Conservation (phyloP, 192 early-diverging fungal genomes). For the Backusella liffmaniae region DNA sequence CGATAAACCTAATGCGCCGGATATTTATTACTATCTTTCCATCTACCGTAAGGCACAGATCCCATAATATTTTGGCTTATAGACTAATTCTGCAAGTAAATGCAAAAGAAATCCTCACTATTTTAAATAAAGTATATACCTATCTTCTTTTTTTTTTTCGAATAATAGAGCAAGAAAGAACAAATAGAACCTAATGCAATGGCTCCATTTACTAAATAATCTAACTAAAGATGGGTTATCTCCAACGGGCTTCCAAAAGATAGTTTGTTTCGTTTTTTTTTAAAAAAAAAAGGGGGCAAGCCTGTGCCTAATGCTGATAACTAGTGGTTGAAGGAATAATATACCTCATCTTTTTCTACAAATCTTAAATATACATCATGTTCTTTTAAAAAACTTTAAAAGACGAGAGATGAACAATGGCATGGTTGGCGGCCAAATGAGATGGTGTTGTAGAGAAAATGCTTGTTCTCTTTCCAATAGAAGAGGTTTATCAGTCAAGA, state of each 20-base stretch:
- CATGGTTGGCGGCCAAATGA: too few species aligned
- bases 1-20: slow-evolving; percentile 11
- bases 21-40: slow-evolving; percentile 10
- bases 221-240: neutral
- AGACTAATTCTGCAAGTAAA: neutral
- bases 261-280: neutral
- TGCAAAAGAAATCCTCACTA: neutral
- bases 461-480: too few species aligned
- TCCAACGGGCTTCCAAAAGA: neutral
- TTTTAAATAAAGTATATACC: neutral
- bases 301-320: neutral
- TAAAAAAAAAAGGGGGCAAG: neutral
- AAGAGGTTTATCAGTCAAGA: too few species aligned
- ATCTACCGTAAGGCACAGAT: neutral
- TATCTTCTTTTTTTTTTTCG: neutral
- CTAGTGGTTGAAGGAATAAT: too few species aligned
- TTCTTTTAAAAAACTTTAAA: too few species aligned
- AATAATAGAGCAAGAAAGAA: neutral
- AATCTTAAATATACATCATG: too few species aligned
- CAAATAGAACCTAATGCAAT: neutral
- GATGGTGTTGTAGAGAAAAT: too few species aligned
- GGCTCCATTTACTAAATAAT: neutral
- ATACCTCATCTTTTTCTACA: too few species aligned
- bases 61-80: neutral
- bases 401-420: too few species aligned